Evolutionary conservation across 371 early-diverging fungal genomes (phyloP).

Genomic region (Circinella umbellata): DNA sequence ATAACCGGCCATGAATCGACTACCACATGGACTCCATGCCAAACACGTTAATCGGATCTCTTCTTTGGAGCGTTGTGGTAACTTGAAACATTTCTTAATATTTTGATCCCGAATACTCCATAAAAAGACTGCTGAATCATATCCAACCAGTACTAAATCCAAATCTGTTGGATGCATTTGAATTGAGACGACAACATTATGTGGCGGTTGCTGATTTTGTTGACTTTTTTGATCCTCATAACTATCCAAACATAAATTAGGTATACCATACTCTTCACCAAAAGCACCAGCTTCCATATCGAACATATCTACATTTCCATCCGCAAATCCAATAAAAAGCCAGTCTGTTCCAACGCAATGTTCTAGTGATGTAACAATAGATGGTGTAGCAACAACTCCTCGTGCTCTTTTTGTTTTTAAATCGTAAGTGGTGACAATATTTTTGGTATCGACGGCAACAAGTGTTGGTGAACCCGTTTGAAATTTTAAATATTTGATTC

Average conservation of each 20-base stretch:
- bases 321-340: constrained; percentile 61
- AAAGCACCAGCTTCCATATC: constrained; percentile 53
- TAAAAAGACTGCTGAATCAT: constrained; percentile 48
- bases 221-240: neutral
- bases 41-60: constrained; percentile 39
- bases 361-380: constrained; percentile 55
- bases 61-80: constrained; percentile 7
- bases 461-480: constrained; percentile 55
- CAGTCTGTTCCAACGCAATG: constrained; percentile 61
- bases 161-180: constrained; percentile 60
- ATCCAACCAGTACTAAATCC: constrained; percentile 58
- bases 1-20: constrained; percentile 58
- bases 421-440: constrained; percentile 57
- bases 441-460: constrained; percentile 53
- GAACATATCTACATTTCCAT: constrained; percentile 60
- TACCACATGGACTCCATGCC: constrained; percentile 58
- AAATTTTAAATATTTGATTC: constrained; percentile 58
- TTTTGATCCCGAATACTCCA: constrained; percentile 56
- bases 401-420: constrained; percentile 46
- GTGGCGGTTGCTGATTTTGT: too few species aligned
- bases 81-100: constrained; percentile 21
- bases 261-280: constrained; percentile 49
- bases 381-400: constrained; percentile 43
- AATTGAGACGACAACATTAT: constrained; percentile 46
- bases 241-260: constrained; percentile 37